Evolutionary conservation across 2,329 filamentous ascomycete genomes (phyloP).

Genomic region (Periconia sp.): DNA sequence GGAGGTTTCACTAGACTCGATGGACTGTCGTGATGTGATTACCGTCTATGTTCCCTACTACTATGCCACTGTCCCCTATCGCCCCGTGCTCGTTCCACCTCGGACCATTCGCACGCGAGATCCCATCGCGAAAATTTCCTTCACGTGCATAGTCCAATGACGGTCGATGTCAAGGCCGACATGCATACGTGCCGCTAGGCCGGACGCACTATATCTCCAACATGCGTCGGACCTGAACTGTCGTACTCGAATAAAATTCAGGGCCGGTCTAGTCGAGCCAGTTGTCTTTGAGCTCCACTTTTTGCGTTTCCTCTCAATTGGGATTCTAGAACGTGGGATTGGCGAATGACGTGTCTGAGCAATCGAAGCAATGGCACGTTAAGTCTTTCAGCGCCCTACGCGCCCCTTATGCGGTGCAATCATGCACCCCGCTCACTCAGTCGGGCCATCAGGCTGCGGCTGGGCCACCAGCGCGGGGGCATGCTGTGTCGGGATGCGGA

Average conservation of each 20-base stretch:
- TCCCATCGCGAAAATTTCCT: background rate
- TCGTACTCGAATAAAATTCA: background rate
- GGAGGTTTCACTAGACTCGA: too few relatives aligned
- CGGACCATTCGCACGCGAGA: too few relatives aligned
- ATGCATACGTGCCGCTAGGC: slow-evolving; percentile 1
- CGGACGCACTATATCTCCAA: background rate
- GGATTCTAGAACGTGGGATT: too few relatives aligned
- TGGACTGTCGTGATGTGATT: background rate
- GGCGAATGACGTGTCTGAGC: background rate
- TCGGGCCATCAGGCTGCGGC: slow-evolving; percentile 32
- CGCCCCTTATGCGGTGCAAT: background rate
- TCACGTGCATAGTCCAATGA: background rate
- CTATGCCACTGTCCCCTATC: too few relatives aligned
- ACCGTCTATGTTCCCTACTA: background rate
- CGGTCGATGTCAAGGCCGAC: background rate
- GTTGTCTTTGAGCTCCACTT: too few relatives aligned
- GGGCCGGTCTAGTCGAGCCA: too few relatives aligned
- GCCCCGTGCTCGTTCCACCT: too few relatives aligned
- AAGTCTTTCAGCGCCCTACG: background rate
- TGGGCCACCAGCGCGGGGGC: slow-evolving; percentile 45
- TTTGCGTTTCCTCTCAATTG: too few relatives aligned
- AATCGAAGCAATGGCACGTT: background rate
- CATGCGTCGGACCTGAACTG: background rate
- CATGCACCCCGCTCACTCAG: slow-evolving; percentile 30
- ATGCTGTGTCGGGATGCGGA: slow-evolving; percentile 84